Evolutionary conservation across 2,329 filamentous ascomycete species (phyloP).

Genomic region (Penicillium freii): DNA sequence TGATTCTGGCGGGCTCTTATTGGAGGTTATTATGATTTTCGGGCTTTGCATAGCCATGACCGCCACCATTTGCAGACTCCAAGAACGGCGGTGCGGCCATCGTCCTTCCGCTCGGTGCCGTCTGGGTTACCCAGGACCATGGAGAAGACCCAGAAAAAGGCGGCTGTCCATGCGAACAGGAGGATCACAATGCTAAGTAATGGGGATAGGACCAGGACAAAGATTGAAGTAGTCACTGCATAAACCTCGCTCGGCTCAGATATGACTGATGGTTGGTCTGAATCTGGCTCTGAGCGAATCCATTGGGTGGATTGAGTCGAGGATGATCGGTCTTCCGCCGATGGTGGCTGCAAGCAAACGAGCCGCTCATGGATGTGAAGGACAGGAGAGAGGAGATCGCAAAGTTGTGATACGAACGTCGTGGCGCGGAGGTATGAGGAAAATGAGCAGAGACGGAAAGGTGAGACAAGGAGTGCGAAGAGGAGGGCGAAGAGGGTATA

Average conservation of each 20-base stretch:
- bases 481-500: constrained; percentile 56
- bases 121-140: constrained; percentile 63
- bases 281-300: constrained; percentile 45
- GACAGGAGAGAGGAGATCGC: constrained; percentile 53
- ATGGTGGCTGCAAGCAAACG: constrained; percentile 27
- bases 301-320: constrained; percentile 33
- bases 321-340: constrained; percentile 22
- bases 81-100: constrained; percentile 60
- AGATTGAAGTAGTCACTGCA: constrained; percentile 44
- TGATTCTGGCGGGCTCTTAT: neutral
- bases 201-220: constrained; percentile 56
- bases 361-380: constrained; percentile 49
- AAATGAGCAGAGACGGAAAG: constrained; percentile 54
- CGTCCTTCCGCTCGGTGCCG: constrained; percentile 58
- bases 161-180: constrained; percentile 58
- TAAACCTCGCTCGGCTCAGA: constrained; percentile 36
- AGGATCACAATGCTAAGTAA: constrained; percentile 57
- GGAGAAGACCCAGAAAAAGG: constrained; percentile 62
- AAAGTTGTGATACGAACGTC: constrained; percentile 51
- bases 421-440: constrained; percentile 44
- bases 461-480: constrained; percentile 52
- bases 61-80: constrained; percentile 61
- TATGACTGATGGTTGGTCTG: constrained; percentile 22
- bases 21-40: constrained; percentile 18
- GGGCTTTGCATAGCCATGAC: constrained; percentile 49